Evolutionary conservation across 768 basidiomycete species (phyloP).

Genomic region (Trametes punicea): DNA sequence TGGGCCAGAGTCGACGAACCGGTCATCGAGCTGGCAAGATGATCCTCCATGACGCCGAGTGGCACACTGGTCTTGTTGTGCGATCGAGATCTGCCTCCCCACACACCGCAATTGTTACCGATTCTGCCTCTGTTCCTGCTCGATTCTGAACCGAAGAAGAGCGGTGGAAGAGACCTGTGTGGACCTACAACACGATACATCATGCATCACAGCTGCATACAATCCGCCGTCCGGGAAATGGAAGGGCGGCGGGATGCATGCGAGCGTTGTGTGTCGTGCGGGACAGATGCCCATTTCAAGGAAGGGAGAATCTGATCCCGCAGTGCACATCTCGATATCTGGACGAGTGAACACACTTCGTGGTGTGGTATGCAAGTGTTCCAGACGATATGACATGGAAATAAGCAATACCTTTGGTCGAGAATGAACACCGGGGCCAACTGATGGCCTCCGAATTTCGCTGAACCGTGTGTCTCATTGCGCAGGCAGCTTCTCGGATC

Average conservation of each 20-base stretch:
- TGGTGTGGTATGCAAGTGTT: too few relatives aligned
- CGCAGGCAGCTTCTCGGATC: neutral
- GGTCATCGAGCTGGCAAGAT: neutral
- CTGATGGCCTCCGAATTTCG: too few relatives aligned
- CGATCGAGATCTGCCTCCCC: neutral
- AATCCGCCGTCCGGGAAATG: neutral
- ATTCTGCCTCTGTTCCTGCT: neutral
- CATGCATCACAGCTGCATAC: neutral
- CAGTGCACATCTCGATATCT: too few relatives aligned
- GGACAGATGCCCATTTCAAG: too few relatives aligned
- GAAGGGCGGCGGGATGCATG: neutral
- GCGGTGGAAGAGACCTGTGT: neutral
- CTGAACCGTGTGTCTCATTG: too few relatives aligned
- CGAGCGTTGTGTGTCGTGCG: too few relatives aligned
- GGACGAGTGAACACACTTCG: too few relatives aligned
- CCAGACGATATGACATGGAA: too few relatives aligned
- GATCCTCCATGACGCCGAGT: neutral
- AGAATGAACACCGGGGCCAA: neutral
- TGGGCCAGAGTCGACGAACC: too few relatives aligned
- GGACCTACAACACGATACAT: neutral
- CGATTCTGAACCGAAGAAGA: neutral
- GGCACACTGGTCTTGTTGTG: neutral
- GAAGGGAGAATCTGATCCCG: too few relatives aligned
- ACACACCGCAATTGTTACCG: neutral
- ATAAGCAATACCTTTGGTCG: neutral